phyloP scores from a whole-genome alignment of 2,329 filamentous ascomycete species.

The Cercospora sp. region DNA sequence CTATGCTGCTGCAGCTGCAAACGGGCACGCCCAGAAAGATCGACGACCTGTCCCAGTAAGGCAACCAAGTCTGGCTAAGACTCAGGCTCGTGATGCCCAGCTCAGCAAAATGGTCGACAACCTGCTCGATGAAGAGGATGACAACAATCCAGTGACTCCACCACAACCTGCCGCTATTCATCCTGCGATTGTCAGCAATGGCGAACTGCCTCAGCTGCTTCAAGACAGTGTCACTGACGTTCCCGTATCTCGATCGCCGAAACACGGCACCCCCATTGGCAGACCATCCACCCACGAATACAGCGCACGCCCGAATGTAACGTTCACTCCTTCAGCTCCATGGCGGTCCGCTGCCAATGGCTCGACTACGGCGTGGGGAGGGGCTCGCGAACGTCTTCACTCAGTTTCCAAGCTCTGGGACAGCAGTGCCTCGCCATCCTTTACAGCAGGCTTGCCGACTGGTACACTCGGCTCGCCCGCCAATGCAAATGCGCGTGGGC shows the following conservation, averaged over 20 bases:
- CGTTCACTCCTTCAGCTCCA: slow-evolving; percentile 17
- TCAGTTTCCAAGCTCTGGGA: slow-evolving; percentile 38
- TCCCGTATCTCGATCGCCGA: slow-evolving; percentile 32
- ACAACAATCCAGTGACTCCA: slow-evolving; percentile 49
- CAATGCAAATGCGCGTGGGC: slow-evolving; percentile 30
- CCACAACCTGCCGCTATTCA: slow-evolving; percentile 42
- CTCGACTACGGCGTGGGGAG: slow-evolving; percentile 8
- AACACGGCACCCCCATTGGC: slow-evolving; percentile 17
- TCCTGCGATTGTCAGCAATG: slow-evolving; percentile 40
- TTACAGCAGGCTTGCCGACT: slow-evolving; percentile 39
- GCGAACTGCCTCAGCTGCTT: slow-evolving; percentile 39
- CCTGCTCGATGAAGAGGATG: slow-evolving; percentile 52
- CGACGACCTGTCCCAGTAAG: slow-evolving; percentile 19
- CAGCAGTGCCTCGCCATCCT: slow-evolving; percentile 31
- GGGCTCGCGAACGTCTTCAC: slow-evolving; percentile 31
- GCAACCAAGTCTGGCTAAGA: slow-evolving; percentile 20
- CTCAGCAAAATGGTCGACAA: slow-evolving; percentile 62
- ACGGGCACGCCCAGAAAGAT: slow-evolving; percentile 25
- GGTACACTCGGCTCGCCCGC: slow-evolving; percentile 35
- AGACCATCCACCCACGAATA: slow-evolving; percentile 13
- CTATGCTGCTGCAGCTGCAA: slow-evolving; percentile 37
- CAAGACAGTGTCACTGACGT: slow-evolving; percentile 41
- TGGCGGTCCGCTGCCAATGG: slow-evolving; percentile 10
- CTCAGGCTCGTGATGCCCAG: slow-evolving; percentile 44
- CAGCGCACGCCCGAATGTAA: slow-evolving; percentile 11